phyloP scores from a whole-genome alignment of 345 rosid species.

The Xanthoceras sorbifolium region DNA sequence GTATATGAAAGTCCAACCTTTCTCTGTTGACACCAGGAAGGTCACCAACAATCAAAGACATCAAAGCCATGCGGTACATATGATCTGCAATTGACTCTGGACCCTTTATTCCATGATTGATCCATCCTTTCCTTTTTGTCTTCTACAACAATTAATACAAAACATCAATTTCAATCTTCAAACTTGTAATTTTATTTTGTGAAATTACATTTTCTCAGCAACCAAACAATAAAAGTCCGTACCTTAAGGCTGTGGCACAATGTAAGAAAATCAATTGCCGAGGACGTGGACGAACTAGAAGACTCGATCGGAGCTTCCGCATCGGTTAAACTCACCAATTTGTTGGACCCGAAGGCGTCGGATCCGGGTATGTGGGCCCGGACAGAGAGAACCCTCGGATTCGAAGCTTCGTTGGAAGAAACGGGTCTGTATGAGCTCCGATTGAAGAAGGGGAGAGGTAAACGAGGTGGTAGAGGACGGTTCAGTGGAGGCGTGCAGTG shows the following conservation, averaged over 20 bases:
- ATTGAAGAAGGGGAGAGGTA: slow-evolving; percentile 31
- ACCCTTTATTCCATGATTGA: slow-evolving; percentile 75
- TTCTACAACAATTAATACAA: slow-evolving; percentile 43
- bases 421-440: slow-evolving; percentile 25
- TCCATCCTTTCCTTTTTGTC: slow-evolving; percentile 95
- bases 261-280: slow-evolving; percentile 85
- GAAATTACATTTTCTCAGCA: slow-evolving; percentile 1
- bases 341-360: slow-evolving; percentile 35
- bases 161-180: neutral
- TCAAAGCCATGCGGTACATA: slow-evolving; percentile 92
- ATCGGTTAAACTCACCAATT: slow-evolving; percentile 25
- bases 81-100: slow-evolving; percentile 95
- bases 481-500: slow-evolving; percentile 36
- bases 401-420: slow-evolving; percentile 32
- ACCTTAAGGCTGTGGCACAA: slow-evolving; percentile 89
- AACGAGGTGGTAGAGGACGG: slow-evolving; percentile 32
- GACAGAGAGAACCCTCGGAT: slow-evolving; percentile 40
- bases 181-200: neutral
- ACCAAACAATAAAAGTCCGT: neutral
- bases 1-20: slow-evolving; percentile 36
- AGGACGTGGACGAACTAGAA: slow-evolving; percentile 45
- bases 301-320: slow-evolving; percentile 26
- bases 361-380: slow-evolving; percentile 45
- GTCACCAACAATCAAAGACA: slow-evolving; percentile 82
- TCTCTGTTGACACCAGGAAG: slow-evolving; percentile 80